Evolutionary conservation across 371 early-diverging fungal genomes (phyloP), one percentile per base, ranked within the genome.

Genomic region (Mucor plumbeus): DNA sequence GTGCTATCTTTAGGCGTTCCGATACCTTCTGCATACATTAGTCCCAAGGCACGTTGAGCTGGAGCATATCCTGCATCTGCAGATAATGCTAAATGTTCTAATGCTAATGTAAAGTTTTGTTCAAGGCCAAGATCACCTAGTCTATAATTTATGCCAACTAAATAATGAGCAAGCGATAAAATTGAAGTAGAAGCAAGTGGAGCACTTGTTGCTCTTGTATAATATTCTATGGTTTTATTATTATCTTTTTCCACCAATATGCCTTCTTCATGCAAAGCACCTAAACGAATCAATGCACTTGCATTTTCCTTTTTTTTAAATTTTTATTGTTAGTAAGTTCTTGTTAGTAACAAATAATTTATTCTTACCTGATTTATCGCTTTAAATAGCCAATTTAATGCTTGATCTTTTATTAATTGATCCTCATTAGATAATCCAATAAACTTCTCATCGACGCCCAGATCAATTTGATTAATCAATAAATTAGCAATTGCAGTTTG

Each of bases 1-100:
- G 36, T 15, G 38, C 82, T 70, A 63, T 90, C 74, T 71, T 72
- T 39, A 68, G 76, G 7, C 75, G 71, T 66, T 9, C 81, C 84
- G 39, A 72, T 63, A 0, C 79, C 77, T 54, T 77, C 66, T 35
- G 67, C 69, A 65, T 78, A 82, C 76, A 77, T 75, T 21, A 72
- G 39, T 0, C 76, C 82, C 6, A 82, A 69, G 17, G 67, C 60
- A 15, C 70, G 70, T 64, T 78, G 76, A 1, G 78, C 80, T 34
- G 63, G 70, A n/a, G 67, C 55, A 68, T 73, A 67, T 11, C 70
- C 73, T 43, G 41, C 31, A 14, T 74, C 58, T 26, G 78, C 70
- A 14, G 78, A 65, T 41, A 50, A 57, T 33, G 64, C 36, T 14
- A 76, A 72, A 55, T 75, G 74, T 1, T 59, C 33, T 10, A 74